Evolutionary conservation across 2,329 filamentous ascomycete genomes (phyloP), one percentile per base, ranked within the genome.

Genomic region (Neocucurbitaria cava): DNA sequence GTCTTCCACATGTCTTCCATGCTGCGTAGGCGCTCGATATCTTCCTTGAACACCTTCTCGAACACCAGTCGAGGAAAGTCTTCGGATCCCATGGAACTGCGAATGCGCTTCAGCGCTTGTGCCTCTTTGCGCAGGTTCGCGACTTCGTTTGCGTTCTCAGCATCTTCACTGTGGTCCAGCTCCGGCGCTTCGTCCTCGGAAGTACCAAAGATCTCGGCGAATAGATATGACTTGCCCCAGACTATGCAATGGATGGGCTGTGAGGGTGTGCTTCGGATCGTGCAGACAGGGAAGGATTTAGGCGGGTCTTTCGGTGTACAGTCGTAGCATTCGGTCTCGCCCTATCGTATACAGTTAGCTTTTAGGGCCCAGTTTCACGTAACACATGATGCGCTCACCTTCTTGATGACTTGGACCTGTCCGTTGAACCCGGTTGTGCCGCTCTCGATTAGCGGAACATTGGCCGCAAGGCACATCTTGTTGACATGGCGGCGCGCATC

Each of bases 161-260:
- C 83, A 71, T 96, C 89, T 63, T 89, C 85, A 1, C 90, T 89
- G 62, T 90, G 86, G 69, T 97, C 93, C 58, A 98, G 85, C 35
- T 89, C 86, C 1, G 87, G 84, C 1, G 89, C 84, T 59, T 94
- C 89, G 56, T 97, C 92, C 75, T 98, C 94, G 65, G 92, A 96
- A 3, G 87, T 86, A 17, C 95, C 95, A 66, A 97, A 99, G 7
- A 99, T 87, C 75, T 99, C 95, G 62, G 92, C 95, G 56, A 99
- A 85, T 8, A 99, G 83, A 74, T 98, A 99, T 74, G 92, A 96
- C 79, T 98, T 99, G 18, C 86, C 94, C 95, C 95, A 99, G 2
- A 99, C 94, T 58, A 99, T 99, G 79, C 95, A 98, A 77, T 99
- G 95, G 39, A 99, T 98, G 0, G 94, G 91, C 69, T 98, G 94